Evolutionary conservation across 768 basidiomycete species (phyloP), one percentile per base, ranked within the genome.

Genomic region (Amanita inopinata): DNA sequence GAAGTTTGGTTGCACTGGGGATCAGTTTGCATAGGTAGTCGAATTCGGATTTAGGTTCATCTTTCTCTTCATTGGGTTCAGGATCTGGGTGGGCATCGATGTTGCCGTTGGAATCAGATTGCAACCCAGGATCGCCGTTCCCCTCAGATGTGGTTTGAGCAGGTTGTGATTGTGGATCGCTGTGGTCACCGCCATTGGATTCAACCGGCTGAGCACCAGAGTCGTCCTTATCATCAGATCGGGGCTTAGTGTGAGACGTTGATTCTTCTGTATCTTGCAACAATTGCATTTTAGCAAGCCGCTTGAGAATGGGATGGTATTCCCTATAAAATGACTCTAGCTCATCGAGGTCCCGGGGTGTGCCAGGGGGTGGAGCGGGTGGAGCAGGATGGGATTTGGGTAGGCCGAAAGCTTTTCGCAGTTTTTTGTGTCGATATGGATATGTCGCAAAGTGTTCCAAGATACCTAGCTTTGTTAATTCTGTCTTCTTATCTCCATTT

Each of bases 381-480:
- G 27, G 27, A 6, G 27, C n/a, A 7, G 27, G 27, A 28, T 28
- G 27, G 7, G 27, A 28, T 7, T 28, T 28, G 27, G 65, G 61
- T 0, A 63, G 43, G 0, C 62, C 51, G 3, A 70, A 53, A 2
- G 59, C 58, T 4, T 47, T 43, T n/a, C 53, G 58, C 8, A 71
- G 58, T 3, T 51, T 43, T n/a, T 43, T 45, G 47, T 59, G 52
- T 12, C 52, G 46, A 51, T 63, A 71, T 0, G 66, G 62, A 39
- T 62, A 69, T n/a, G 43, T 51, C 0, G 63, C 55, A 37, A 70
- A 63, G 42, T 60, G 59, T 38, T 62, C 58, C 28, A 71, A 43
- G 17, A 71, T 25, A 34, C 61, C 62, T 20, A 69, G 49, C 42
- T 73, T 73, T 10, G 65, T 64, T 46, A 60, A n/a, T n/a, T n/a